A percentile compares a stretch with the other conserved stretches of the same genome.
These are phyloP conservation scores for Hygrophoropsis aurantiaca DNA, from an alignment of 768 basidiomycete species.

Conservation along the genomic window DNA sequence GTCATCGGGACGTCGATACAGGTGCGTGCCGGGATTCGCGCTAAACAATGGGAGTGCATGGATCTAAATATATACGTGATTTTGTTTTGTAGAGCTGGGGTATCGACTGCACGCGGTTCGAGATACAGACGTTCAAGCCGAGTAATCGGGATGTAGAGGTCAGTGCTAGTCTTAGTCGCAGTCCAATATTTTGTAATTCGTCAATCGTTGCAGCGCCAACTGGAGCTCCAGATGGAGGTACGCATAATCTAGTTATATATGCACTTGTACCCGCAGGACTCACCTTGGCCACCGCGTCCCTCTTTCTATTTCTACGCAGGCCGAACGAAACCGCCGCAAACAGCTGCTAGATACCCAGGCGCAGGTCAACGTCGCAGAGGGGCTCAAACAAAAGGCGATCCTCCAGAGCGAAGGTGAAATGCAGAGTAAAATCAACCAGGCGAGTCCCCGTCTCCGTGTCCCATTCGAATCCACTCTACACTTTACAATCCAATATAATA, in stretches of 20 bases:
- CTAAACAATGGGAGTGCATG: too few relatives aligned
- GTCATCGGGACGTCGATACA: constrained; percentile 50
- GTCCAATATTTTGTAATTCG: background rate
- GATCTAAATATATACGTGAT: background rate
- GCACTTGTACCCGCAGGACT: background rate
- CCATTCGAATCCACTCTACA: background rate
- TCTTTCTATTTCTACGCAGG: constrained; percentile 22
- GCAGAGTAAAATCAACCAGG: constrained; percentile 8
- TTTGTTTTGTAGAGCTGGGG: constrained; percentile 45
- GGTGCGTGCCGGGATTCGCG: constrained; percentile 33
- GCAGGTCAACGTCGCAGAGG: constrained; percentile 58
- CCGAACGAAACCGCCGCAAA: constrained; percentile 54
- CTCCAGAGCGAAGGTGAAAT: constrained; percentile 55
- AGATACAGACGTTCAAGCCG: constrained; percentile 60
- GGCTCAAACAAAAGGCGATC: constrained; percentile 55
- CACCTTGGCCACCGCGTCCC: background rate
- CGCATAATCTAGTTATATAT: too few relatives aligned
- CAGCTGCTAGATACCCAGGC: constrained; percentile 59
- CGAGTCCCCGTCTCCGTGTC: background rate
- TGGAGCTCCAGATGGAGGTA: constrained; percentile 53
- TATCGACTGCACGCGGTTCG: constrained; percentile 57
- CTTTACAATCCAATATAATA: constrained; percentile 41
- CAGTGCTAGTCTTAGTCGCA: constrained; percentile 1
- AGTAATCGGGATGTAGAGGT: constrained; percentile 62
- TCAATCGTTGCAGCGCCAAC: constrained; percentile 41